Percentiles rank a stretch among this genome's conserved stretches.
Evolutionary conservation across 2,329 filamentous ascomycete species (phyloP).

Genomic region (Phyllosticta capitalensis): DNA sequence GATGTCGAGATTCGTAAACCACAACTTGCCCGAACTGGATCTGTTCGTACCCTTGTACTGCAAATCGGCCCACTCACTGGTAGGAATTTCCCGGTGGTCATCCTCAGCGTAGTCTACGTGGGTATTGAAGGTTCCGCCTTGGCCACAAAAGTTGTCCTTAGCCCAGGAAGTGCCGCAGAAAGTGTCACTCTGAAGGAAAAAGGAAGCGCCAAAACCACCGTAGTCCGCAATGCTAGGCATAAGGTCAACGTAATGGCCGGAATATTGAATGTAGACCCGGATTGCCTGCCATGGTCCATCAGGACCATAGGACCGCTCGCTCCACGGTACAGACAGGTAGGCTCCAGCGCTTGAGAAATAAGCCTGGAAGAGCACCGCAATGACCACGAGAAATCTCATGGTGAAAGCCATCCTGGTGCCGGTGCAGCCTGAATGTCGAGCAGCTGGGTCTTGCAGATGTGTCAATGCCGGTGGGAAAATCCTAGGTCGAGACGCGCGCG

Average conservation of each 20-base stretch:
- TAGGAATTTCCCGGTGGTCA: no score
- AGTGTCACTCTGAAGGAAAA: slow-evolving; percentile 4
- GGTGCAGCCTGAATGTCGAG: neutral
- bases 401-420: no score
- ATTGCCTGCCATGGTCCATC: slow-evolving; percentile 18
- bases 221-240: slow-evolving; percentile 14
- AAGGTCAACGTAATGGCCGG: no score
- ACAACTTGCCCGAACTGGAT: no score
- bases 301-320: slow-evolving; percentile 12
- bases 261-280: neutral
- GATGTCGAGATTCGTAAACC: no score
- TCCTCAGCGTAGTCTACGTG: no score
- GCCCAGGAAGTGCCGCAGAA: slow-evolving; percentile 12
- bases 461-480: neutral
- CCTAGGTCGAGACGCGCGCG: no score
- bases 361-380: no score
- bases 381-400: no score
- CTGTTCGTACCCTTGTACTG: neutral
- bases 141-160: no score
- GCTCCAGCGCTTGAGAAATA: neutral
- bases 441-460: neutral
- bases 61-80: no score
- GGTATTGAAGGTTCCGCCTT: slow-evolving; percentile 8
- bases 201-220: no score
- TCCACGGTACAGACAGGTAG: slow-evolving; percentile 17